phyloP scores from a whole-genome alignment of 495 filamentous ascomycete species.

The Trichoderma parareesei region DNA sequence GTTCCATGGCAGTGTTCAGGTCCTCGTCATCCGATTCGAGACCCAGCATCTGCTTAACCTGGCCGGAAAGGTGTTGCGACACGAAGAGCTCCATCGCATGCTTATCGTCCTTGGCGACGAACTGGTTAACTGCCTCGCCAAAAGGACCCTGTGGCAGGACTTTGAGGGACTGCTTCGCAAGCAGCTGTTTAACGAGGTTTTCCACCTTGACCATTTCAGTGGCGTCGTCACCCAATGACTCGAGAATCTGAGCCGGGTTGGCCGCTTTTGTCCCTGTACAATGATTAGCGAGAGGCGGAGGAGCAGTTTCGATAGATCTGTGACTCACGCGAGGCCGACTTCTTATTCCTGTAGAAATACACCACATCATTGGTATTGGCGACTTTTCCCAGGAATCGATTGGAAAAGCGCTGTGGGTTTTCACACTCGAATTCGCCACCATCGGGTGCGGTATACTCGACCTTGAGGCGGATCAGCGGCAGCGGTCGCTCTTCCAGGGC shows the following conservation, averaged over 20 bases:
- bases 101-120: constrained; percentile 92
- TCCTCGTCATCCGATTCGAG: constrained; percentile 60
- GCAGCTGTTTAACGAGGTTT: constrained; percentile 75
- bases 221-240: constrained; percentile 41
- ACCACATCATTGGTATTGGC: constrained; percentile 93
- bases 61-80: constrained; percentile 63
- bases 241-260: constrained; percentile 49
- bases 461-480: constrained; percentile 79
- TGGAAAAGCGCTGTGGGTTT: constrained; percentile 95
- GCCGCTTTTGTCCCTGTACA: constrained; percentile 28
- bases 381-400: constrained; percentile 80
- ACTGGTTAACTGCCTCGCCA: constrained; percentile 86
- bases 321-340: constrained; percentile 26
- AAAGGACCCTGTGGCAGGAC: constrained; percentile 88
- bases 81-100: constrained; percentile 88
- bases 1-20: constrained; percentile 64
- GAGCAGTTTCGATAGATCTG: background rate
- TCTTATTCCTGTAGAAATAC: constrained; percentile 85
- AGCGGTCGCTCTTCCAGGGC: constrained; percentile 58
- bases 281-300: constrained; percentile 6
- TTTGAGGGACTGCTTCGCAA: constrained; percentile 75
- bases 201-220: constrained; percentile 77
- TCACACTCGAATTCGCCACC: constrained; percentile 83
- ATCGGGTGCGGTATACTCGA: constrained; percentile 84
- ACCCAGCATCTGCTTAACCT: constrained; percentile 67